Base-by-base conservation (phyloP, 1,284 basidiomycete genomes). In the Sparassis latifolia region DNA sequence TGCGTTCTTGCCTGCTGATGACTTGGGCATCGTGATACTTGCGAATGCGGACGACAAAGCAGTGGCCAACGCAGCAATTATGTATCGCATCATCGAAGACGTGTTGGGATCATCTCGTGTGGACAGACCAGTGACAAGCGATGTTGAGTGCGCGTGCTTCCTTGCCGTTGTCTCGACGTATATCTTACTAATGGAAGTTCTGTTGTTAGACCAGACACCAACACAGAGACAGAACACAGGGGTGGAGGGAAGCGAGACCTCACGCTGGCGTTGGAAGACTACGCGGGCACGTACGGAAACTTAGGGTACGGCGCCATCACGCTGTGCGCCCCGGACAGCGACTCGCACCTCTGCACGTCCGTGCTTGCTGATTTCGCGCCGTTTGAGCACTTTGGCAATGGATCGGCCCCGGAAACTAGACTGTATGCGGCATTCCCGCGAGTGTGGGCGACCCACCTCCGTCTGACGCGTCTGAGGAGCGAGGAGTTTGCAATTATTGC, bases 11-110 rank as follows among this genome's bases (percentile, higher is more conserved):
- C 60, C 62, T 6, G 3, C 35, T 9, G 67, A 71, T 42, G 67
- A 68, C 30, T 55, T 78, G 3, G 76, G 69, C 1, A 59, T 75
- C 12, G 65, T 75, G 12, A 58, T 67, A 0, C 64, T 78, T 0
- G 68, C 70, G 4, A 77, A 78, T 51, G 58, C 58, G n/a, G 73
- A 76, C 45, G 67, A 60, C 7, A 66, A 65, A 43, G 68, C 67
- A 2, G 39, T 49, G 4, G 60, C 57, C 7, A 59, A 73, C 20
- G 44, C 65, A 3, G 64, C 68, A 35, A 57, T 62, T 37, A 46
- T 55, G 1, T 54, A 50, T 27, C 47, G 50, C 10, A 33, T 61
- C 45, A 37, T 60, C 10, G 54, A 61, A 33, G 53, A 60, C 10
- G 51, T 56, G 1, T 45, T 62, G 4, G 10, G 40, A 28, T 27